phyloP scores from a whole-genome alignment of 495 filamentous ascomycete genomes.

The Recurvomyces mirabilis region DNA sequence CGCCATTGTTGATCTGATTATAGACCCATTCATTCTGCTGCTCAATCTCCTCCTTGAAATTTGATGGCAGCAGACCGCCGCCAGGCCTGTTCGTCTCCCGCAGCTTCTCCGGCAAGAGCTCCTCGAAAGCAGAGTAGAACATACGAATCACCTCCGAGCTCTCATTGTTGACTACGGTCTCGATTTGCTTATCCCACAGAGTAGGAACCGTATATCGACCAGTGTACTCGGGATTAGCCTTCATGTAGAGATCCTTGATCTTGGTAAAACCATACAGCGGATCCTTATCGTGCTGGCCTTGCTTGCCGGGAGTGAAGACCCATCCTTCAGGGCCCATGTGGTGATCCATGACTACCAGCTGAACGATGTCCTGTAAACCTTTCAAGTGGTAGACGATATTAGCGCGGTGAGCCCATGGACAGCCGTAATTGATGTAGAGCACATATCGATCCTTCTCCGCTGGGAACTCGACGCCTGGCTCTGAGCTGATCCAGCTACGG shows the following conservation, averaged over 20 bases:
- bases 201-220: conserved; percentile 53
- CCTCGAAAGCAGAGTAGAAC: conserved; percentile 40
- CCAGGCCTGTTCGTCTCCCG: conserved; percentile 36
- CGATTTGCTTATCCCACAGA: conserved; percentile 51
- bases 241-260: conserved; percentile 50
- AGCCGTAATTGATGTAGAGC: conserved; percentile 64
- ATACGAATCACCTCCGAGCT: conserved; percentile 31
- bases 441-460: conserved; percentile 68
- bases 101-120: conserved; percentile 34
- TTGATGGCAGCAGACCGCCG: conserved; percentile 46
- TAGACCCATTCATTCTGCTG: conserved; percentile 56
- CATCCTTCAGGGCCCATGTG: conserved; percentile 51
- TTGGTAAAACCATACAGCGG: conserved; percentile 40
- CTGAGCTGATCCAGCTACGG: conserved; percentile 25
- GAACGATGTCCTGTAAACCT: conserved; percentile 61
- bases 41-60: conserved; percentile 46
- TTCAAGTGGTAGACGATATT: conserved; percentile 69
- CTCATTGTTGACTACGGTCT: conserved; percentile 33
- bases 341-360: conserved; percentile 56
- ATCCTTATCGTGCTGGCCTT: conserved; percentile 22
- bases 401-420: conserved; percentile 75
- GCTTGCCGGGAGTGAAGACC: conserved; percentile 45
- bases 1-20: conserved; percentile 54
- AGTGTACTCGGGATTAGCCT: conserved; percentile 46
- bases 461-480: conserved; percentile 40